Evolutionary conservation across 306 rosid species (phyloP).

Genomic region (Alnus rubra): DNA sequence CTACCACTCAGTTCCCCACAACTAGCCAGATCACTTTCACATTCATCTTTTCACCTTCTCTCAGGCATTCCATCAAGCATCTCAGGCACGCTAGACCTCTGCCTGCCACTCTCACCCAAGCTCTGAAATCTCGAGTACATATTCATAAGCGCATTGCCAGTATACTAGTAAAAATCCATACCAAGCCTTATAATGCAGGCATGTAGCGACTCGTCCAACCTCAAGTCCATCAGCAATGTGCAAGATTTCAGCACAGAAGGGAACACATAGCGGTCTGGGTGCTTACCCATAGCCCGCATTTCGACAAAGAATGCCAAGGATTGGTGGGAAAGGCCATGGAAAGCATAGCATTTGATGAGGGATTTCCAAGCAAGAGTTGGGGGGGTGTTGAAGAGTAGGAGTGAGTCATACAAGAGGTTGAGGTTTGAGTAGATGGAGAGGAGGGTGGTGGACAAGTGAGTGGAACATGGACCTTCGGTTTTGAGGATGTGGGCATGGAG

Average conservation of each 20-base stretch:
- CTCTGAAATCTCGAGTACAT: slow-evolving; percentile 60
- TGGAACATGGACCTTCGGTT: slow-evolving; percentile 31
- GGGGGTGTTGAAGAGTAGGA: slow-evolving; percentile 38
- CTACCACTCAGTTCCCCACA: slow-evolving; percentile 1
- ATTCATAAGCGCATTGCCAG: slow-evolving; percentile 72
- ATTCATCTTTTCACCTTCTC: background rate
- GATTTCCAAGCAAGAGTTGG: slow-evolving; percentile 59
- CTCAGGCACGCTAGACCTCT: slow-evolving; percentile 4
- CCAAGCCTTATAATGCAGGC: slow-evolving; percentile 55
- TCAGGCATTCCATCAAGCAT: slow-evolving; percentile 44
- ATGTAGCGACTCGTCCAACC: slow-evolving; percentile 62
- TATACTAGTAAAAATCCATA: slow-evolving; percentile 56
- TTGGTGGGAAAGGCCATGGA: slow-evolving; percentile 45
- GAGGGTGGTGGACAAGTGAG: slow-evolving; percentile 42
- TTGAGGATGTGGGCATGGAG: slow-evolving; percentile 75
- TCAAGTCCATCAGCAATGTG: slow-evolving; percentile 42
- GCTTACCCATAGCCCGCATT: slow-evolving; percentile 47
- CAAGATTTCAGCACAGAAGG: slow-evolving; percentile 79
- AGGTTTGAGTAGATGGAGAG: slow-evolving; percentile 67
- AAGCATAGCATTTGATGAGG: slow-evolving; percentile 65
- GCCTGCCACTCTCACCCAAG: slow-evolving; percentile 12
- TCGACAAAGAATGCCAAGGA: slow-evolving; percentile 47
- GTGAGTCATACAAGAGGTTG: slow-evolving; percentile 43
- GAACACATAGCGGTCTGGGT: slow-evolving; percentile 57
- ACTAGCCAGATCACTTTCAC: slow-evolving; percentile 1